Base-by-base conservation (phyloP, 768 basidiomycete species). In the Pleurotus tuber-regium region DNA sequence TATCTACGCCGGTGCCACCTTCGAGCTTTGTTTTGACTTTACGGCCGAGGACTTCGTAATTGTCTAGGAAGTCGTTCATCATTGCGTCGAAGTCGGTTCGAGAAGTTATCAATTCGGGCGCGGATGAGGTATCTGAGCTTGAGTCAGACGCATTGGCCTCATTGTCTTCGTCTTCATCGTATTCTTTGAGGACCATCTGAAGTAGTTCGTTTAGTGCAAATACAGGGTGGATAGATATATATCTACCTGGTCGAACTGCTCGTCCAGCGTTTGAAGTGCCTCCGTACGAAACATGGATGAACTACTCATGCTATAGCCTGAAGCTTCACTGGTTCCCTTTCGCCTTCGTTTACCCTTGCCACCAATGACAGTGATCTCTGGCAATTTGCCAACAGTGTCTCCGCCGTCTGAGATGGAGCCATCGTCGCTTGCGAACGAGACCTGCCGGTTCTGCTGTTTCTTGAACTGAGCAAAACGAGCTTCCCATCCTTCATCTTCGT, bases 291-390 rank as follows among this genome's bases (percentile, higher is more conserved):
- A 89, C 89, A 98, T 92, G 11, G 92, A 92, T 2, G 92, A 93
- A 60, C 92, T 94, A 66, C 90, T 96, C 94, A 99, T 98, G 64
- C 89, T 92, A 75, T 96, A 96, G 10, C 92, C 94, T 18, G 91
- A 92, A 7, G 91, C 93, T 56, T 92, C 88, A 44, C 89, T 92
- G 0, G 83, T 75, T 2, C 84, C 85, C 59, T 84, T 84, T 57
- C 83, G 75, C 62, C 87, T 73, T 62, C 84, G 79, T 70, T 83
- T 83, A 52, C 76, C 71, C 67, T 84, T 86, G 4, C 87, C 86
- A 12, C 92, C 88, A 43, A 86, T 75, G 51, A 96, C 87, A n/a
- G 86, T 82, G 58, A 93, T 78, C 23, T 63, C 63, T 9, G 87
- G 88, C 7, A 98, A 68, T 2, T 79, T 80, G 0, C 85, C 84